These are phyloP conservation scores for Phascolomyces articulosus DNA, from an alignment of 371 early-diverging fungal species.

Conservation along the genomic window DNA sequence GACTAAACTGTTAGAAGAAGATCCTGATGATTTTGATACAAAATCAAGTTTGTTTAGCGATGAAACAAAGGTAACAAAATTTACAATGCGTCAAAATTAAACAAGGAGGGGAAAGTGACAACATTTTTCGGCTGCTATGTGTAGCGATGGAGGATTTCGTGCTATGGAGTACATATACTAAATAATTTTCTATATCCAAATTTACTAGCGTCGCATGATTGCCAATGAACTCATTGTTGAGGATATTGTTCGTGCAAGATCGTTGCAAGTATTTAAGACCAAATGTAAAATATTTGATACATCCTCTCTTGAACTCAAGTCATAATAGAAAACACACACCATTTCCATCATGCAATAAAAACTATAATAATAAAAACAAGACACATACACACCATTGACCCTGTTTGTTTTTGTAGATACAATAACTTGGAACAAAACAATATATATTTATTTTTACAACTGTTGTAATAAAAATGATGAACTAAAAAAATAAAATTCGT, in stretches of 20 bases:
- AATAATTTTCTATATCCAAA: constrained; percentile 1
- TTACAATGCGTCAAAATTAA: too few relatives aligned
- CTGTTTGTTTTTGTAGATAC: constrained; percentile 3
- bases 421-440: constrained; percentile 1
- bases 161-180: too few relatives aligned
- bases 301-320: constrained; percentile 45
- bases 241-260: constrained; percentile 73
- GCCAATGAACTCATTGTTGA: constrained; percentile 73
- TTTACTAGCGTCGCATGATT: constrained; percentile 77
- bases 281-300: constrained; percentile 71
- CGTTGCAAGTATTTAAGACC: constrained; percentile 69
- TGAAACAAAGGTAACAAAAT: constrained; percentile 67
- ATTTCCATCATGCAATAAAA: neutral
- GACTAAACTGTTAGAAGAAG: constrained; percentile 59
- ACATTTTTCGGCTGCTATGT: too few relatives aligned
- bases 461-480: too few relatives aligned
- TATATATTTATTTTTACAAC: constrained; percentile 5
- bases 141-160: too few relatives aligned
- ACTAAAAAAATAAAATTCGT: too few relatives aligned
- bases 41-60: constrained; percentile 62
- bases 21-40: constrained; percentile 64
- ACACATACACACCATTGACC: too few relatives aligned
- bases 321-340: constrained; percentile 9
- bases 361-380: neutral
- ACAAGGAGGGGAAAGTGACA: too few relatives aligned